Percentiles rank a stretch among this genome's conserved stretches.
phyloP scores from a whole-genome alignment of 495 filamentous ascomycete genomes.

The Neurospora hispaniola region DNA sequence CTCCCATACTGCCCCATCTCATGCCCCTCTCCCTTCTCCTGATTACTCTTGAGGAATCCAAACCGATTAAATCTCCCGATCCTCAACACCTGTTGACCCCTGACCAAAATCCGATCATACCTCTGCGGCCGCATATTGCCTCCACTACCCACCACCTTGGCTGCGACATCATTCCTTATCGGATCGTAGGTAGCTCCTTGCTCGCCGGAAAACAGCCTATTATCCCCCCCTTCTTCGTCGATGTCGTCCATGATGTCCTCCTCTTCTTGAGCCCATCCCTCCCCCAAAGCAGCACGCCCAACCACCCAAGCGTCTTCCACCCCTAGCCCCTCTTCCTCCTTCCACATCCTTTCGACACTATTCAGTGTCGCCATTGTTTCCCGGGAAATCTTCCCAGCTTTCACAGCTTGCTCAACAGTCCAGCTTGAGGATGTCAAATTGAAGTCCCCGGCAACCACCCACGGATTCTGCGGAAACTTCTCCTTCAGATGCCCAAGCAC shows the following conservation, averaged over 20 bases:
- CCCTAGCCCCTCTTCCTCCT: constrained; percentile 9
- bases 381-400: constrained; percentile 31
- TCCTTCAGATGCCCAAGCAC: constrained; percentile 30
- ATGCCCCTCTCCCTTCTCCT: constrained; percentile 3
- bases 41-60: constrained; percentile 23
- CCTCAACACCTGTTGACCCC: constrained; percentile 24
- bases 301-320: constrained; percentile 35
- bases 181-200: constrained; percentile 50
- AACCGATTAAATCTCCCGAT: constrained; percentile 36
- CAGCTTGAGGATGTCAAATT: constrained; percentile 39
- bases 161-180: constrained; percentile 36
- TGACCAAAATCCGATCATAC: constrained; percentile 46
- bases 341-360: constrained; percentile 25
- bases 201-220: constrained; percentile 35
- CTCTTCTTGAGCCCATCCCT: constrained; percentile 3
- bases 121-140: constrained; percentile 42
- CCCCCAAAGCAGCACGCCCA: constrained; percentile 21
- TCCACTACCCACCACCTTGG: constrained; percentile 26
- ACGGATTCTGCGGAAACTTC: constrained; percentile 26
- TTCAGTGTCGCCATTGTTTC: constrained; percentile 21
- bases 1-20: constrained; percentile 30
- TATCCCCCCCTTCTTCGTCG: constrained; percentile 5
- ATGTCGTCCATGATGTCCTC: constrained; percentile 5
- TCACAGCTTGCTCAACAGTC: constrained; percentile 36
- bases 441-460: constrained; percentile 49